Conservation (phyloP, 2,329 filamentous ascomycete species). For the Hypoxylon sp. region DNA sequence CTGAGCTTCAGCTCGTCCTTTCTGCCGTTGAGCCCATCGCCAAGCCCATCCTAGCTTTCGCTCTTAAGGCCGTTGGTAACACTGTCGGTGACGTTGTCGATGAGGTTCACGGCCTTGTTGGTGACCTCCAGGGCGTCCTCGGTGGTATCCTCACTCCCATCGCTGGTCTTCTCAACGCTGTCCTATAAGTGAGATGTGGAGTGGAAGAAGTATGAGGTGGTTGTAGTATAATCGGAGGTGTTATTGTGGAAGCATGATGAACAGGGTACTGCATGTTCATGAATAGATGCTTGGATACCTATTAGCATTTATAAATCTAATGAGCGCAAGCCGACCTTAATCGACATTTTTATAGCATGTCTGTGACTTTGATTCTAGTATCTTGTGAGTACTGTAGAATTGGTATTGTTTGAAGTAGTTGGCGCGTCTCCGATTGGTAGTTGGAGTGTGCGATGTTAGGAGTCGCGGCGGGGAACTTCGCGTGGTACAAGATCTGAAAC, state of each 20-base stretch:
- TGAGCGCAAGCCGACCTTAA: conserved; percentile 32
- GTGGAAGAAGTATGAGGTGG: too few species aligned
- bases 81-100: conserved; percentile 29
- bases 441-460: too few species aligned
- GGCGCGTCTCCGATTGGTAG: too few species aligned
- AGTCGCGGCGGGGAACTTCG: too few species aligned
- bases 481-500: too few species aligned
- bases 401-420: too few species aligned
- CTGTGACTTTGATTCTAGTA: not conserved
- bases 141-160: conserved; percentile 32
- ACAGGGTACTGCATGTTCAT: conserved; percentile 35
- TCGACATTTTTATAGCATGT: not conserved
- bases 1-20: conserved; percentile 43
- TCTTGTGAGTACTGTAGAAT: too few species aligned
- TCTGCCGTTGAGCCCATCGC: conserved; percentile 36
- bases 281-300: conserved; percentile 39
- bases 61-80: conserved; percentile 31
- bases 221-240: conserved; percentile 31
- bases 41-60: conserved; percentile 40
- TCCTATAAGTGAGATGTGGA: conserved; percentile 33
- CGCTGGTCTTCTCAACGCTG: conserved; percentile 16
- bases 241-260: conserved; percentile 26
- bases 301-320: conserved; percentile 34
- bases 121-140: conserved; percentile 29
- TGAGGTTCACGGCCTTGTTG: conserved; percentile 36